Percentiles rank a stretch among this genome's conserved stretches.
These are phyloP conservation scores for Candida taoyuanica DNA, from an alignment of 805 yeast genomes.

Conservation along the genomic window DNA sequence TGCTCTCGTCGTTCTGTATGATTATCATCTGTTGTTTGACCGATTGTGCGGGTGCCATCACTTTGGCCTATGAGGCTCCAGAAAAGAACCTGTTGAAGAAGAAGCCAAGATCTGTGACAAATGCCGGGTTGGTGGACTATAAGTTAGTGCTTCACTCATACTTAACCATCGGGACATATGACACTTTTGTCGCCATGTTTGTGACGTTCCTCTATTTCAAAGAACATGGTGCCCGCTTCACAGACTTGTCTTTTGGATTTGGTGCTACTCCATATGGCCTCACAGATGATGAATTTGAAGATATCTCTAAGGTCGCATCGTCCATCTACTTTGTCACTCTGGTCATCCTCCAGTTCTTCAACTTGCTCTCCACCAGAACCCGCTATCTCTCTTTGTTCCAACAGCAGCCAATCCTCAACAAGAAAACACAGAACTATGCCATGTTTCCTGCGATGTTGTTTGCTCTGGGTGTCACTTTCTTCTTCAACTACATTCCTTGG, in stretches of 20 bases:
- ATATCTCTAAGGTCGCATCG: constrained; percentile 32
- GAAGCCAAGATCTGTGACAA: constrained; percentile 38
- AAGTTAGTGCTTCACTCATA: constrained; percentile 40
- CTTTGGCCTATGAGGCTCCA: constrained; percentile 39
- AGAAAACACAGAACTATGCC: constrained; percentile 19
- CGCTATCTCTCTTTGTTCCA: constrained; percentile 39
- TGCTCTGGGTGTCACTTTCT: constrained; percentile 35
- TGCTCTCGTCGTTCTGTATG: constrained; percentile 45
- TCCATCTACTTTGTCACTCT: constrained; percentile 43
- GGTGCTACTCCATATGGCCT: constrained; percentile 27
- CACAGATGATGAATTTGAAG: constrained; percentile 23
- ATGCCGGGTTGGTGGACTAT: constrained; percentile 37
- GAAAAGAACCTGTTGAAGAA: constrained; percentile 39
- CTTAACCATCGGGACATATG: constrained; percentile 37
- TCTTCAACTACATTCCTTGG: constrained; percentile 40
- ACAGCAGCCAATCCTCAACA: constrained; percentile 34
- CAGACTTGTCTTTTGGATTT: constrained; percentile 33
- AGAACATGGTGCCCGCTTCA: constrained; percentile 34
- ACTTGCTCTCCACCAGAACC: constrained; percentile 39
- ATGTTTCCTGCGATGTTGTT: constrained; percentile 33
- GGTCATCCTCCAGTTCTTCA: constrained; percentile 45
- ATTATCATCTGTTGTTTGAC: constrained; percentile 46
- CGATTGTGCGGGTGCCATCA: constrained; percentile 42
- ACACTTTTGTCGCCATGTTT: constrained; percentile 37
- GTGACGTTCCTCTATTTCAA: constrained; percentile 36